Conservation (phyloP, 805 yeast species). For the Metschnikowia cubensis region DNA sequence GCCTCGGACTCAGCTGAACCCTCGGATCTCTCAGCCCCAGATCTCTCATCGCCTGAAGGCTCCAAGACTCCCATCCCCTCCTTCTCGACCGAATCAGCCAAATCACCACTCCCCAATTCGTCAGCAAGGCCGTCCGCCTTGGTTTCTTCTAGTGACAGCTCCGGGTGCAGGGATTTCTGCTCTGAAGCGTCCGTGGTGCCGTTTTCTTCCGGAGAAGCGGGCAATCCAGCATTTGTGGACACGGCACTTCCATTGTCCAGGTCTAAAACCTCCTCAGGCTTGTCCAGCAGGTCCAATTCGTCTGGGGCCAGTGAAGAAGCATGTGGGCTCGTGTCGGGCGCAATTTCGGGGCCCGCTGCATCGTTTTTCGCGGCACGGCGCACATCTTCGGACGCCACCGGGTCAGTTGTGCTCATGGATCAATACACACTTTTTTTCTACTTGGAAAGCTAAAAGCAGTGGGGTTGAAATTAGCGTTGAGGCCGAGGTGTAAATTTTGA, state of each 20-base stretch:
- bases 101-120: not conserved
- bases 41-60: no score
- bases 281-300: not conserved
- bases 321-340: not conserved
- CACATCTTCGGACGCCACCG: not conserved
- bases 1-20: no score
- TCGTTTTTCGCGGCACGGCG: not conserved
- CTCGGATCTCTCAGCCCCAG: no score
- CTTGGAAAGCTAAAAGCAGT: not conserved
- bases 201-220: constrained; percentile 5
- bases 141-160: not conserved
- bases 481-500: not conserved
- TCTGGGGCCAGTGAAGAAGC: no score
- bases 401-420: not conserved
- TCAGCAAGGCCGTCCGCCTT: not conserved
- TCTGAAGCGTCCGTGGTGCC: not conserved
- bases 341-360: not conserved
- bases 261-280: no score
- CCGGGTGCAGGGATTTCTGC: not conserved
- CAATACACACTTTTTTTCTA: not conserved
- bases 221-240: not conserved
- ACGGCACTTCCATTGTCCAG: no score
- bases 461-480: not conserved
- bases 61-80: no score
- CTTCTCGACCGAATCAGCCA: no score